Evolutionary conservation across 2,329 filamentous ascomycete genomes (phyloP).

Genomic region (Trichoderma semiorbis): DNA sequence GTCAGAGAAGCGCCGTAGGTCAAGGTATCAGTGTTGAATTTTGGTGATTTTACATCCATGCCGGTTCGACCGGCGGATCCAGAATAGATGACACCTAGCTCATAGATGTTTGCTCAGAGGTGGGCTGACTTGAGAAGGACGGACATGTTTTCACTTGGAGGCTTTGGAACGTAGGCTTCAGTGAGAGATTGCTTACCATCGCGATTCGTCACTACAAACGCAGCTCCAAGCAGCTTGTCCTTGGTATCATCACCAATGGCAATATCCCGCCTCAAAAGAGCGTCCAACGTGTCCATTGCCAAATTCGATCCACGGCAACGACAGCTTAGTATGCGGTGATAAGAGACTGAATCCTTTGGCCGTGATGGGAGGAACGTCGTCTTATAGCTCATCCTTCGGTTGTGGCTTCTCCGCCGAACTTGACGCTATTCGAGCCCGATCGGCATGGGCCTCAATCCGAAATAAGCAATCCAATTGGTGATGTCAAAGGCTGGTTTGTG

Average conservation of each 20-base stretch:
- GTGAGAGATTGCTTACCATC: constrained; percentile 25
- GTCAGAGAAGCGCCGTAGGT: constrained; percentile 42
- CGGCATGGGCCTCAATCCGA: too few species aligned
- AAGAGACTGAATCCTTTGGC: neutral
- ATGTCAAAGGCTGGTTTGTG: neutral
- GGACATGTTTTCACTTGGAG: neutral
- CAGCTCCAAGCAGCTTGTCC: constrained; percentile 36
- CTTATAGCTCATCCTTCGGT: neutral
- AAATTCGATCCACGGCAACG: neutral
- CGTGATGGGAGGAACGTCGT: neutral
- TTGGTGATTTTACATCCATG: constrained; percentile 27
- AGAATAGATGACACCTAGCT: constrained; percentile 33
- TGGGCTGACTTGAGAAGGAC: neutral
- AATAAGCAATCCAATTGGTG: too few species aligned
- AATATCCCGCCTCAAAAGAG: constrained; percentile 31
- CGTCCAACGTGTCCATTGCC: constrained; percentile 28
- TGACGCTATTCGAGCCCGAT: neutral
- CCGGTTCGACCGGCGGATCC: constrained; percentile 36
- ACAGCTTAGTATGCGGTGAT: neutral
- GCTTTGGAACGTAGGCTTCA: neutral
- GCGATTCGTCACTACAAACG: constrained; percentile 34
- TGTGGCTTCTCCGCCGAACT: neutral
- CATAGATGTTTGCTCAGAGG: neutral
- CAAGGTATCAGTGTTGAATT: constrained; percentile 34
- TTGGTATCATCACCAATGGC: constrained; percentile 29